Base-by-base conservation (phyloP, 352 stramenopile species). In the Globisporangium takayamanum region DNA sequence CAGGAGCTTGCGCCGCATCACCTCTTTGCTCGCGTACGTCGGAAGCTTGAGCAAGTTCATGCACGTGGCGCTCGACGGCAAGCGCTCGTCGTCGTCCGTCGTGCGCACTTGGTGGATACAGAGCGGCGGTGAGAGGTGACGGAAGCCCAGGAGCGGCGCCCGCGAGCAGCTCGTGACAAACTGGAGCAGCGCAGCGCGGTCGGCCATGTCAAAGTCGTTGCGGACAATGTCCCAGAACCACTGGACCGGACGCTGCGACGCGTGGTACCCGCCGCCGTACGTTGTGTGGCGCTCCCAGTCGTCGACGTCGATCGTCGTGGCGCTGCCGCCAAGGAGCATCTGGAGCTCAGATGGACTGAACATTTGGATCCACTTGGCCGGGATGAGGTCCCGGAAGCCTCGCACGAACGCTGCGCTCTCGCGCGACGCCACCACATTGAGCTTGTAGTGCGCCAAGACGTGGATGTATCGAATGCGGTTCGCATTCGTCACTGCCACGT, bases 11-110 rank as follows among this genome's bases (percentile, higher is more conserved):
- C 90, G 73, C 52, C 80, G 80, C 73, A 99, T 85, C 47, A 97
- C 83, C 37, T 94, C 92, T 61, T 98, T 93, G 66, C 74, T 97
- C 33, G 89, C 97, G 69, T 99, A 99, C 20, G 92, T 97, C 25
- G 96, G 97, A 30, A 99, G 80, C 73, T 99, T 99, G 30, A 99
- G 76, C 36, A 95, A 78, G 69, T 99, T 99, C 82, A 99, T 99
- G 76, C 97, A 99, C 52, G 97, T 99, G 11, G 87, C 80, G 57
- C 83, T 92, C 18, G 83, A 90, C 16, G 80, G 83, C 48, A 92
- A 59, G 0, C 83, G 76, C 44, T 87, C 76, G 59, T 92, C 78
- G 59, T 92, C 78, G 50, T 89, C 76, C 14, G 74, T 69, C 33
- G 84, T 84, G 30, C 80, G 83, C 22, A 92, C 83, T 64, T 90